Conservation (phyloP, 176 grass and related monocot species). For the Alloteropsis semialata region DNA sequence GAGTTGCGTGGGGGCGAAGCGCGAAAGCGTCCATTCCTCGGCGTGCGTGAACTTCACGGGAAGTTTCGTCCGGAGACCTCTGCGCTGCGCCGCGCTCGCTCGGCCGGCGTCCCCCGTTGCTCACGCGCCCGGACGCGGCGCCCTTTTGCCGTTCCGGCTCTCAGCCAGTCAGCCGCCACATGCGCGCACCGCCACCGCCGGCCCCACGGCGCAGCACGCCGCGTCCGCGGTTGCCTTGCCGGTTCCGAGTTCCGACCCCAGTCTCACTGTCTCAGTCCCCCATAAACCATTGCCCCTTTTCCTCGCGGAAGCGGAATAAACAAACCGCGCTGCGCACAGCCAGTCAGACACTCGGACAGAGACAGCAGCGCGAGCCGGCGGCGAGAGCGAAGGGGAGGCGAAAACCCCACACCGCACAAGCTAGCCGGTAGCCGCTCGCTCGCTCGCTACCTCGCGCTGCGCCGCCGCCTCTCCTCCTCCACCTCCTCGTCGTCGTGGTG, state of each 20-base stretch:
- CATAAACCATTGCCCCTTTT: constrained; percentile 13
- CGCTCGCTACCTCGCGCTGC: too few relatives aligned
- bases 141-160: neutral
- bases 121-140: neutral
- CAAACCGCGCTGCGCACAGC: neutral
- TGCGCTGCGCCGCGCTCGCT: neutral
- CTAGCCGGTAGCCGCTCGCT: neutral
- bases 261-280: too few relatives aligned
- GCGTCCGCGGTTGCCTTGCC: neutral
- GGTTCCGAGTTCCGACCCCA: too few relatives aligned
- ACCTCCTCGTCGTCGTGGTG: neutral
- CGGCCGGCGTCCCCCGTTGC: neutral
- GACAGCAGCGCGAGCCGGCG: too few relatives aligned
- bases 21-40: neutral
- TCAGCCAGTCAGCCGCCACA: neutral
- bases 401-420: neutral
- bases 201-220: constrained; percentile 15
- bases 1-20: neutral
- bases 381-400: neutral
- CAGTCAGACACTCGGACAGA: too few relatives aligned
- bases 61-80: neutral
- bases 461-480: neutral
- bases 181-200: neutral
- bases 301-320: neutral
- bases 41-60: neutral